A percentile compares a stretch with the other conserved stretches of the same genome.
Evolutionary conservation across 768 basidiomycete genomes (phyloP).

Genomic region (Pseudohyphozyma bogoriensis): DNA sequence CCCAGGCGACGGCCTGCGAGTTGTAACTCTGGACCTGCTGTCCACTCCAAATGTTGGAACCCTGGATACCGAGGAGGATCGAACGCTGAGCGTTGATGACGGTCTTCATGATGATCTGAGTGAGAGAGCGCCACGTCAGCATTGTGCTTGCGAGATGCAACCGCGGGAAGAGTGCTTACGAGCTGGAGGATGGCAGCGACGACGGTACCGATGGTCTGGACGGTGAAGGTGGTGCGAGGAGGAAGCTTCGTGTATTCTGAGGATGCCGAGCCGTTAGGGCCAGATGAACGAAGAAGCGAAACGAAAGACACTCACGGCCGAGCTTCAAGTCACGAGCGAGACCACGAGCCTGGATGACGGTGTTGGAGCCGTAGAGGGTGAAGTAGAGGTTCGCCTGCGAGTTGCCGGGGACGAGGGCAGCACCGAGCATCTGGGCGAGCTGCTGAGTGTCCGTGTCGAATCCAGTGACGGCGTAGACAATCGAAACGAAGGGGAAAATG

Average conservation of each 20-base stretch:
- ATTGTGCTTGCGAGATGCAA: too few species aligned
- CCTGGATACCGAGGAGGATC: slow-evolving; percentile 50
- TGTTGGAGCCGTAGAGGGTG: slow-evolving; percentile 45
- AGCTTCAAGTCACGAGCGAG: slow-evolving; percentile 45
- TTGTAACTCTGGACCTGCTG: slow-evolving; percentile 47
- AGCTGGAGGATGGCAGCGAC: slow-evolving; percentile 41
- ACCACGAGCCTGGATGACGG: slow-evolving; percentile 42
- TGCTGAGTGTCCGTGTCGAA: slow-evolving; percentile 38
- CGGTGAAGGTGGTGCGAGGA: slow-evolving; percentile 54
- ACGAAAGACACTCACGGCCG: too few species aligned
- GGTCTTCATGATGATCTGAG: too few species aligned
- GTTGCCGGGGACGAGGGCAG: slow-evolving; percentile 51
- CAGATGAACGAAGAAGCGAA: too few species aligned
- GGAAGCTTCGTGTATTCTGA: slow-evolving; percentile 52
- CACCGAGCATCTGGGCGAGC: slow-evolving; percentile 51
- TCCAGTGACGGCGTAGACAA: slow-evolving; percentile 45
- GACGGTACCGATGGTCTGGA: slow-evolving; percentile 51
- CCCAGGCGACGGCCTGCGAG: slow-evolving; percentile 50
- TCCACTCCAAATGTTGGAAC: slow-evolving; percentile 49
- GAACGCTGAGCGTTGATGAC: slow-evolving; percentile 44
- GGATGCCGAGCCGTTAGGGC: too few species aligned
- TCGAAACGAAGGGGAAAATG: slow-evolving; percentile 30
- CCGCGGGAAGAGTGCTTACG: slow-evolving; percentile 43
- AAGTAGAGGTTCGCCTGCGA: slow-evolving; percentile 59
- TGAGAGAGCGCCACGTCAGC: too few species aligned